Evolutionary conservation across 805 yeast genomes (phyloP), one percentile per base, ranked within the genome.

Genomic region (Spathaspora gorwiae): DNA sequence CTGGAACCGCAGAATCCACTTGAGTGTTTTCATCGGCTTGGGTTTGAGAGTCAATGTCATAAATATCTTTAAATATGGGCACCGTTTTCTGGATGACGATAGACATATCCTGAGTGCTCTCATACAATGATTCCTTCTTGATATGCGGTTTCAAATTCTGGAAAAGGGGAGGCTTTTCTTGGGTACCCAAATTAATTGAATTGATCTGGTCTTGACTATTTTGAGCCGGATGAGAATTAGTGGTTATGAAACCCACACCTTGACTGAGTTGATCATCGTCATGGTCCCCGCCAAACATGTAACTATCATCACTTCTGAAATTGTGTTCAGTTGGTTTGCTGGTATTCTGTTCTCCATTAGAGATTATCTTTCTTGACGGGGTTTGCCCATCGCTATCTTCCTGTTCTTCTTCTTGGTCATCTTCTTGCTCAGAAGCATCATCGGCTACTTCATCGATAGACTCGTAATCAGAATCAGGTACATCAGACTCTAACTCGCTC

Each of bases 121-220:
- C 12, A 11, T 29, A 29, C 3, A 29, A 2, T 3, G 9, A 26
- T 29, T 15, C 39, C 32, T 29, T 35, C 32, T 29, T 35, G 12
- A 35, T 11, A 26, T 62, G 55, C 15, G 69, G 67, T 13, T 57
- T 51, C 43, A 66, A 57, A 44, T 66, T 65, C 42, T 54, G 59
- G 42, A 66, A 66, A 35, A 29, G 32, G 2, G 32, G 9, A 29
- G 9, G 2, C 12, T 5, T 5, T 29, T 29, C 32, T 9, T 11
- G 12, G 9, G 32, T 9, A 6, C 6, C 12, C 9, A 29, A 9
- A 9, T 3, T 9, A 29, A 29, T 11, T 9, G 9, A 11, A 29
- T 29, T 3, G 12, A 11, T 9, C 3, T 29, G 32, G 5, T 29
- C 32, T 19, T 19, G 24, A 19, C 24, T 19, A 19, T 19, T 19